Conservation (phyloP, 1,139 yeast genomes). For the Groenewaldozyma auringiensis region DNA sequence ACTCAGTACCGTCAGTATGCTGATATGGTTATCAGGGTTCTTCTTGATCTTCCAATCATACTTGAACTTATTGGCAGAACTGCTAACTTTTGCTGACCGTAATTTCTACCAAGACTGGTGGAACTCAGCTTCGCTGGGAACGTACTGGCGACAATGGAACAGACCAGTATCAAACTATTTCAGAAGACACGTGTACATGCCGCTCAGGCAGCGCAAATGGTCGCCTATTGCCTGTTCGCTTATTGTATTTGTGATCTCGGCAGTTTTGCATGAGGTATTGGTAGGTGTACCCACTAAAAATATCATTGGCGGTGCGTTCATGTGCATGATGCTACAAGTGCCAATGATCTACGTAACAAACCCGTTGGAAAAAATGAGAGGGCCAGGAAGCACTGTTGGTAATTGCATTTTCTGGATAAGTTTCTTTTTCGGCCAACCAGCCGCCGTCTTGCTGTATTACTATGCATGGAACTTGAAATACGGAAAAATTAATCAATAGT, state of each 20-base stretch:
- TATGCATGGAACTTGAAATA: slow-evolving; percentile 37
- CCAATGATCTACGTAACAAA: slow-evolving; percentile 36
- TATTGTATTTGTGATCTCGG: slow-evolving; percentile 36
- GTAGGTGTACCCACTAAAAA: slow-evolving; percentile 45
- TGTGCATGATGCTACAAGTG: slow-evolving; percentile 37
- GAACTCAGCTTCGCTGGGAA: slow-evolving; percentile 61
- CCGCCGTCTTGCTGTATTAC: slow-evolving; percentile 38
- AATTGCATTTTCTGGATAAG: slow-evolving; percentile 41
- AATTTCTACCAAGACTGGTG: slow-evolving; percentile 72
- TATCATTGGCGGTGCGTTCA: slow-evolving; percentile 39
- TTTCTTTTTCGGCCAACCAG: slow-evolving; percentile 40
- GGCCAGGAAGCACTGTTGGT: slow-evolving; percentile 35
- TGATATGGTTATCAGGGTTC: slow-evolving; percentile 38
- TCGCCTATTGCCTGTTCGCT: slow-evolving; percentile 27
- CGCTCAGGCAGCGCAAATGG: slow-evolving; percentile 32
- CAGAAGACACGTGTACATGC: slow-evolving; percentile 51
- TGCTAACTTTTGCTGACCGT: slow-evolving; percentile 55
- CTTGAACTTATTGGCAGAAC: slow-evolving; percentile 53
- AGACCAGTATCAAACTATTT: slow-evolving; percentile 57
- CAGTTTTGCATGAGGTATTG: slow-evolving; percentile 38
- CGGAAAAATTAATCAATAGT: slow-evolving; percentile 14
- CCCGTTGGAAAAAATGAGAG: slow-evolving; percentile 36
- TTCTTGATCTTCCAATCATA: slow-evolving; percentile 38
- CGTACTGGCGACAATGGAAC: slow-evolving; percentile 63
- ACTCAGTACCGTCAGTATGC: slow-evolving; percentile 35